phyloP scores from a whole-genome alignment of 2,329 filamentous ascomycete species.

The Botryotinia calthae region DNA sequence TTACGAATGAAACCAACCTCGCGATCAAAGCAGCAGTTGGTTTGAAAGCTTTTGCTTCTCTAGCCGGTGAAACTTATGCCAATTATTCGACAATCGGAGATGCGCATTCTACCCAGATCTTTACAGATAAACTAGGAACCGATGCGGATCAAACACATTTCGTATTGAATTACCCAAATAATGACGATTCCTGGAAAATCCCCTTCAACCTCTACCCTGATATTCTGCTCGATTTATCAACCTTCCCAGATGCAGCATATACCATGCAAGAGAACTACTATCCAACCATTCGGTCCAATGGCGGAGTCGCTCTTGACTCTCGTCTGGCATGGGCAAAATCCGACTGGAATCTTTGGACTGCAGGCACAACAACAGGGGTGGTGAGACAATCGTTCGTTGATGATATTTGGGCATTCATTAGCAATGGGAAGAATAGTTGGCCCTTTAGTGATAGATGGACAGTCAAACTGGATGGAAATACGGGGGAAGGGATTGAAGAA shows the following conservation, averaged over 20 bases:
- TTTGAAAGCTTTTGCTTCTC: constrained; percentile 74
- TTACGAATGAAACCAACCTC: constrained; percentile 77
- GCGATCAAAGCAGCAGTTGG: constrained; percentile 82
- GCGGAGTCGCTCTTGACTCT: constrained; percentile 43
- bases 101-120: constrained; percentile 71
- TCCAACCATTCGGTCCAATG: constrained; percentile 38
- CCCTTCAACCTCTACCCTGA: constrained; percentile 60
- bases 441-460: constrained; percentile 6
- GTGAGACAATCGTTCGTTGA: constrained; percentile 2
- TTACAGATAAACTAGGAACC: constrained; percentile 65
- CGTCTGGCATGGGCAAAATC: constrained; percentile 44
- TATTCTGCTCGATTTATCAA: constrained; percentile 41
- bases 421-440: constrained; percentile 12
- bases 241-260: constrained; percentile 40
- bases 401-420: constrained; percentile 1
- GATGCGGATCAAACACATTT: constrained; percentile 42
- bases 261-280: constrained; percentile 42
- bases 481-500: not conserved
- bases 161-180: constrained; percentile 39
- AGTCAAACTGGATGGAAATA: not conserved
- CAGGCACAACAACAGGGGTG: not conserved
- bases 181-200: constrained; percentile 56
- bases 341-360: constrained; percentile 45
- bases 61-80: constrained; percentile 60
- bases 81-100: constrained; percentile 63